Base-by-base conservation (phyloP, 306 rosid species). In the Lithocarpus polystachyus region DNA sequence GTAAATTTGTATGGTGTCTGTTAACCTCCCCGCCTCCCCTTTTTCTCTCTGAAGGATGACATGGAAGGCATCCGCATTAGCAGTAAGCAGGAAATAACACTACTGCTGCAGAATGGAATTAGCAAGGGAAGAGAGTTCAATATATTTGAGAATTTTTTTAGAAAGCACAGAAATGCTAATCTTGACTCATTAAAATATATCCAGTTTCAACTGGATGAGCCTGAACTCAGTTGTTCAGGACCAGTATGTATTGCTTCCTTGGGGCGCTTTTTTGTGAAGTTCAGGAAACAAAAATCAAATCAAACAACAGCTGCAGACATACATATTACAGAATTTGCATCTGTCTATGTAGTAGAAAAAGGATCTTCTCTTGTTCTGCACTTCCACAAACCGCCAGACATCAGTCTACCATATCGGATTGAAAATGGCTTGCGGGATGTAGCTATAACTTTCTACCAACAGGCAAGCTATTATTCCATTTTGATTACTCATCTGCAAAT, bases 191-290 rank as follows among this genome's bases (percentile, higher is more conserved):
- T 87, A 65, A 75, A 84, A 35, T 84, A 89, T 81, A 73, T 95
- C 82, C 97, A 86, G 82, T 86, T 95, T 86, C 76, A 75, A 57
- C 75, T 84, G 73, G 69, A 85, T 62, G 89, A 87, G 74, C 89
- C 94, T 76, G 92, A 83, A 75, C 84, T 89, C 56, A 87, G 89
- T 75, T 91, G 99, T 98, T 95, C 99, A 45, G 99, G 99, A 24
- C 99, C 99, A 52, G 86, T 95, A 56, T 92, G 99, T 82, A 81
- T 95, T 81, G 98, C 95, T 81, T 95, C 99, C 24, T 88, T 95
- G 17, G 99, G 99, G 57, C 86, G 85, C 72, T 95, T 95, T 91
- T 92, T 91, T 89, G 85, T 95, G 83, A 95, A 95, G 86, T 95
- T 95, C 84, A 87, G 90, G 79, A 85, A 80, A 81, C 87, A 77